A percentile compares a stretch with the other conserved stretches of the same genome.
These are phyloP conservation scores for Colletotrichum musae DNA, from an alignment of 2,329 filamentous ascomycete genomes.

Conservation along the genomic window DNA sequence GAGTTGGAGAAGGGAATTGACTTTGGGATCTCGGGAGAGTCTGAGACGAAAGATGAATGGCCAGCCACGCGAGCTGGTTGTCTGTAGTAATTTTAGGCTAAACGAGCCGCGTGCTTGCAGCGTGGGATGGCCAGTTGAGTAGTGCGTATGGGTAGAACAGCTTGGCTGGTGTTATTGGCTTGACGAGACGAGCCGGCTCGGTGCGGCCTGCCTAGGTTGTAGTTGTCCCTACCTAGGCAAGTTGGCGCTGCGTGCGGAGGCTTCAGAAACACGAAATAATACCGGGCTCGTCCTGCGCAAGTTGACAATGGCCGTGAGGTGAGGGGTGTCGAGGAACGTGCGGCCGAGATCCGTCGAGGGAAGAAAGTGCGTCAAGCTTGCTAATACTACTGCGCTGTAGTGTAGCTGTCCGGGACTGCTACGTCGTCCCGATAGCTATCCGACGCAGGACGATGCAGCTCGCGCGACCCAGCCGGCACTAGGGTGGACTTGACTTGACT, in stretches of 20 bases:
- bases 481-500: neutral
- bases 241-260: neutral
- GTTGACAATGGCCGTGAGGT: neutral
- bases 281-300: constrained; percentile 15
- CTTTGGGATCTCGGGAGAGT: neutral
- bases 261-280: constrained; percentile 20
- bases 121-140: neutral
- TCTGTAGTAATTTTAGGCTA: constrained; percentile 28
- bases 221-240: neutral
- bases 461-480: constrained; percentile 25
- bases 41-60: neutral
- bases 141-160: too few relatives aligned
- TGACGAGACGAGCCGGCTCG: neutral
- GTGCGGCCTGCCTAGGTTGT: neutral
- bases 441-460: constrained; percentile 29
- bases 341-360: neutral
- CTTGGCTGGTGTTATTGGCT: neutral
- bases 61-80: neutral
- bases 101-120: constrained; percentile 24
- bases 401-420: neutral
- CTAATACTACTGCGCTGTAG: neutral
- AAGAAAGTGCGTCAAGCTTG: constrained; percentile 11
- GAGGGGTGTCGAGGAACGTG: constrained; percentile 1
- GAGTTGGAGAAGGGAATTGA: constrained; percentile 6
- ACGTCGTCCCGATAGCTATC: constrained; percentile 14